A percentile compares a stretch with the other conserved stretches of the same genome.
These are phyloP conservation scores for Panicum virgatum DNA, from an alignment of 202 grass and related monocot species.

Conservation along the genomic window DNA sequence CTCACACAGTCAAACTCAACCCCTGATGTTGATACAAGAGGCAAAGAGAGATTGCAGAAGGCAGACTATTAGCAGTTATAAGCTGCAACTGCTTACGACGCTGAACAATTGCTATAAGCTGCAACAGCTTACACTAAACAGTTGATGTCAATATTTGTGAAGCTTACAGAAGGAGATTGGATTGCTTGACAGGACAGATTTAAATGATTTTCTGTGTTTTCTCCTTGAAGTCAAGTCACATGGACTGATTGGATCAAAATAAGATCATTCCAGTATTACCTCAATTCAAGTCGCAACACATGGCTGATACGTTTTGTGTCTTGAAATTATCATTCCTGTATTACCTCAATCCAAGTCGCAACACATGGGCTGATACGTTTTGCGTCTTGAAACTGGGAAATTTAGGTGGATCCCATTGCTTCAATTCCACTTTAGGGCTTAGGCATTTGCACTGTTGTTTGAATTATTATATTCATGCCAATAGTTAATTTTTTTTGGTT, in stretches of 20 bases:
- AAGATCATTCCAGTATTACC: neutral
- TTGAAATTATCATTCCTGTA: too few species aligned
- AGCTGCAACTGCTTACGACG: neutral
- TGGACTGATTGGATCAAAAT: neutral
- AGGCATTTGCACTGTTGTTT: neutral
- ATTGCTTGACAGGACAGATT: neutral
- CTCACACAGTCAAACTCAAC: neutral
- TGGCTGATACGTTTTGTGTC: neutral
- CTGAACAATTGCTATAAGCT: slow-evolving; percentile 14
- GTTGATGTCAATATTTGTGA: slow-evolving; percentile 8
- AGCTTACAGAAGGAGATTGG: neutral
- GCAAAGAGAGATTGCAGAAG: neutral
- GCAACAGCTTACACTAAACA: slow-evolving; percentile 6
- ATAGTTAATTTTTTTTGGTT: neutral
- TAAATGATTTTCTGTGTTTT: neutral
- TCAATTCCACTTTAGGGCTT: neutral
- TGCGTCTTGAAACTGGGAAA: too few species aligned
- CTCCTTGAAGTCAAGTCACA: neutral
- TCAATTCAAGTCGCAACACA: neutral
- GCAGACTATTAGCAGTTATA: neutral
- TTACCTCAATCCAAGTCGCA: too few species aligned
- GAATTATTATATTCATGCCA: neutral
- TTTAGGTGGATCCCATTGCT: neutral
- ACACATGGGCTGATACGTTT: too few species aligned
- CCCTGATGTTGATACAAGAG: neutral